Percentiles rank a stretch among this genome's conserved stretches.
Conservation (phyloP, 2,329 filamentous ascomycete species). For the Orbilia quercus region DNA sequence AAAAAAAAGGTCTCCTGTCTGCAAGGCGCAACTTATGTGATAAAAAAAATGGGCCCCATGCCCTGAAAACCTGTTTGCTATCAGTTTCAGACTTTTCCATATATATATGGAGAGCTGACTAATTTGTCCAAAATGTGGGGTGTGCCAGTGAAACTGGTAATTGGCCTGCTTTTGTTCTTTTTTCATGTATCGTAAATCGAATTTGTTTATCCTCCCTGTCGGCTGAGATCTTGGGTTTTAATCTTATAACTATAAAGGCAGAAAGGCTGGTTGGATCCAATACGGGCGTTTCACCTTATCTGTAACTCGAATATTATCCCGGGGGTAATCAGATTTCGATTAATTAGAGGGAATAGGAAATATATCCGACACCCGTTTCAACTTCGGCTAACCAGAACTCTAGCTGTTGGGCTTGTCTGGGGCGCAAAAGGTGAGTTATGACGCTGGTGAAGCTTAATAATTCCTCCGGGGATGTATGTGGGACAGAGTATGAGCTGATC, state of each 20-base stretch:
- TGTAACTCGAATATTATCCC: constrained; percentile 35
- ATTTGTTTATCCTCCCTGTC: constrained; percentile 15
- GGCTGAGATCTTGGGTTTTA: constrained; percentile 37
- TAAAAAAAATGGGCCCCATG: constrained; percentile 10
- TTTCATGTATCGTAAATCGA: constrained; percentile 24
- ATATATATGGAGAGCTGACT: constrained; percentile 29
- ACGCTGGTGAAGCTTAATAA: background rate
- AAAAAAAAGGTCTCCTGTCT: background rate
- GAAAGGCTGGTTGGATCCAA: background rate
- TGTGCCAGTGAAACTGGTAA: constrained; percentile 43
- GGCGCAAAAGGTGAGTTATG: background rate
- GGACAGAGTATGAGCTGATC: constrained; percentile 13
- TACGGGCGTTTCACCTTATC: constrained; percentile 17
- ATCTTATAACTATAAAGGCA: constrained; percentile 17
- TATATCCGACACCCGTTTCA: constrained; percentile 3
- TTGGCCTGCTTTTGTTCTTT: constrained; percentile 13
- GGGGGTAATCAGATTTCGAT: constrained; percentile 9
- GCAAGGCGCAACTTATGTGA: background rate
- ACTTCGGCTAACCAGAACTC: background rate
- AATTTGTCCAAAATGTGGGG: constrained; percentile 42
- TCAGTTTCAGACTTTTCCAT: constrained; percentile 14
- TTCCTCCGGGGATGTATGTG: constrained; percentile 14
- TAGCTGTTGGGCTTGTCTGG: background rate
- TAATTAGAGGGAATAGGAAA: constrained; percentile 25
- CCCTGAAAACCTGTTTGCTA: constrained; percentile 35